These are phyloP conservation scores for Colletotrichum trifolii DNA, from an alignment of 2,329 filamentous ascomycete genomes.

Conservation along the genomic window DNA sequence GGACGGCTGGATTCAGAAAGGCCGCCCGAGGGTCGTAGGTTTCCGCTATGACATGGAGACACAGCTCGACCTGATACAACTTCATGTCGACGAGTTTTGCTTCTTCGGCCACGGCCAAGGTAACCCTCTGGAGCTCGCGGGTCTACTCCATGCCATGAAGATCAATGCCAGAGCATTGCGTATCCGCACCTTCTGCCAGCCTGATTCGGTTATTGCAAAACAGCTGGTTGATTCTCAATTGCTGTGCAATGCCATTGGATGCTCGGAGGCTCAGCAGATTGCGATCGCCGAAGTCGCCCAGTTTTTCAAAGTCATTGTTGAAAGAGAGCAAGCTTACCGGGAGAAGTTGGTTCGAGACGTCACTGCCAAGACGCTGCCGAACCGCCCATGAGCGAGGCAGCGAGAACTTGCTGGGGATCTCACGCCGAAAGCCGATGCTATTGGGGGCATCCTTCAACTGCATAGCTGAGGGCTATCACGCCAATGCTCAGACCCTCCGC, in stretches of 20 bases:
- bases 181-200: conserved; percentile 67
- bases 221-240: conserved; percentile 65
- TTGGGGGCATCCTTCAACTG: conserved; percentile 16
- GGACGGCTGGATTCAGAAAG: conserved; percentile 63
- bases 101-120: conserved; percentile 63
- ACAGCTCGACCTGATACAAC: conserved; percentile 64
- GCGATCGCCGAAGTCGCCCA: conserved; percentile 61
- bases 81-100: conserved; percentile 63
- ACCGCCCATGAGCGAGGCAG: conserved; percentile 21
- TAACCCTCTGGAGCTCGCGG: conserved; percentile 55
- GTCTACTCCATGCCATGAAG: conserved; percentile 63
- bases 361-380: conserved; percentile 9
- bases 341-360: conserved; percentile 40
- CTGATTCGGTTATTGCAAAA: conserved; percentile 68
- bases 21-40: conserved; percentile 64
- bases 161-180: conserved; percentile 63
- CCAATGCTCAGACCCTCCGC: conserved; percentile 14
- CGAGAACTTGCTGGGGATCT: conserved; percentile 24
- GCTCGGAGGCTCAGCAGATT: conserved; percentile 54
- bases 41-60: conserved; percentile 71
- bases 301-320: conserved; percentile 65
- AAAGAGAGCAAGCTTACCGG: conserved; percentile 53
- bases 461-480: conserved; percentile 27
- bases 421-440: conserved; percentile 2
- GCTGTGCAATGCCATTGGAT: conserved; percentile 61